Evolutionary conservation across 108 stramenopile genomes (phyloP), one percentile per base, ranked within the genome.

Genomic region (Discostella stelligeroides): DNA sequence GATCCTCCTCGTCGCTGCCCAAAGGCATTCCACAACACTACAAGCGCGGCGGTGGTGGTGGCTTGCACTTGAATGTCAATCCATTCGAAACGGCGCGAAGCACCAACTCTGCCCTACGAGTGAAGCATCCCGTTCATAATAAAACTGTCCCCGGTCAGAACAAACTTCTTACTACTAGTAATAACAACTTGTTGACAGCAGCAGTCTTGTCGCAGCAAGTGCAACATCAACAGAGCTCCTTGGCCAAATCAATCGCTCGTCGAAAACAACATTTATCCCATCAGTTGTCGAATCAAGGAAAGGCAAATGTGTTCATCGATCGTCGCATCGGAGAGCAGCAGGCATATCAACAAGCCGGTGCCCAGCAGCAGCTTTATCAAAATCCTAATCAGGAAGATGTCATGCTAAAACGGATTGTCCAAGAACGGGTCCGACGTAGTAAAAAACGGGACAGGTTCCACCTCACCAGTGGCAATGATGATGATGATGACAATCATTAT

Each of bases 301-400:
- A 90, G 60, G 65, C 82, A n/a, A 89, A 89, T 66, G 55, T 72
- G 6, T 88, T 94, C 54, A 65, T 87, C 18, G 92, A 94, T 85
- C 72, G 83, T 23, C 87, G 92, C 55, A 94, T 94, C 65, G 92
- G 92, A 13, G 86, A 94, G 55, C n/a, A n/a, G n/a, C n/a, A n/a
- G n/a, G n/a, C n/a, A n/a, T n/a, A n/a, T n/a, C n/a, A n/a, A n/a
- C n/a, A n/a, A n/a, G n/a, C n/a, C n/a, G 79, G 77, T 45, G 80
- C 73, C 0, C 28, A 20, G n/a, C 29, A 8, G 40, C 30, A 40
- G 30, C 12, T 48, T 59, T 17, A 49, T 47, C 48, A 58, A 18
- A 43, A 17, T 28, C 27, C 79, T 79, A 82, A 81, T 13, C 23
- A 24, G 6, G 88, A 88, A 48, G 84, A 91, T 51, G 77, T 75